Base-by-base conservation (phyloP, 257 asterid genomes). In the Oldenlandia corymbosa region DNA sequence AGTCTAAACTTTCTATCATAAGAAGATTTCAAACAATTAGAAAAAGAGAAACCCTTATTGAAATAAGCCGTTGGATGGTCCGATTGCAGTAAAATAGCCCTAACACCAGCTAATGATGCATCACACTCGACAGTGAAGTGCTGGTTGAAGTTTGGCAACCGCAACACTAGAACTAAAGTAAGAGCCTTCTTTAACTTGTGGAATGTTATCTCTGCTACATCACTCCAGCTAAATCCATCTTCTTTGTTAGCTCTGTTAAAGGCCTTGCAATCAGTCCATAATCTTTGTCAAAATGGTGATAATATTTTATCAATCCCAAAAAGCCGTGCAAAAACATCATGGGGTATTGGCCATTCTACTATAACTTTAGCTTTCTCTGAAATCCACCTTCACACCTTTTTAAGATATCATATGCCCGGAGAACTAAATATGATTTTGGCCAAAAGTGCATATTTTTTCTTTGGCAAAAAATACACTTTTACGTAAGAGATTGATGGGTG, bases 231-330 rank as follows among this genome's bases (percentile, higher is more conserved):
- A 14, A 55, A 76, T 0, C 32, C 0, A 68, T 51, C 5, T 62
- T 55, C 27, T 39, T 45, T 0, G 66, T 18, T 0, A 71, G 28
- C 0, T 55, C 10, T 0, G 71, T 68, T 0, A 69, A 32, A 0
- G 74, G 68, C 7, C 45, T 16, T 0, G 52, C 60, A 0, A 70
- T 4, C 0, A 16, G 0, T 1, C 59, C 73, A 24, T 66, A 75
- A 2, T 28, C 42, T 10, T 55, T 12, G 0, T 57, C 14, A 14
- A 71, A 67, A 1, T 31, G 27, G 1, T 68, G 34, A 17, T 69
- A 68, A 9, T 69, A 77, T 0, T 71, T 0, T 8, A 68, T 45
- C 1, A 73, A 11, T 0, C 79, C 78, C 3, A 73, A 23, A 8
- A 74, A 68, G 0, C 77, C 83, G 0, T 70, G 17, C 20, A 47